Evolutionary conservation across 2,329 filamentous ascomycete species (phyloP).

Genomic region (Rutstroemia sydowiana): DNA sequence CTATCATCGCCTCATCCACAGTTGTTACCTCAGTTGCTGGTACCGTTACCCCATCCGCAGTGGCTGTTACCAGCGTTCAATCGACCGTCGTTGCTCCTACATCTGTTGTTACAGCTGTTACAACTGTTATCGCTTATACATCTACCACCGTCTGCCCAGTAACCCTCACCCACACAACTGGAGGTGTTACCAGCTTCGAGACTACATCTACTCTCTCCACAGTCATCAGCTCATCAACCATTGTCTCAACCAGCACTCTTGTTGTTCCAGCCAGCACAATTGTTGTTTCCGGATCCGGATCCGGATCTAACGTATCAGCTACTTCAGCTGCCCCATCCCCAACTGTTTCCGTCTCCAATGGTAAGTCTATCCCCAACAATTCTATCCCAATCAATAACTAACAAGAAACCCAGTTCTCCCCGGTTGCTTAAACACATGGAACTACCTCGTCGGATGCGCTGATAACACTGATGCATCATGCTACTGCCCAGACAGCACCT

Average conservation of each 20-base stretch:
- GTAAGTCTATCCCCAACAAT: no score
- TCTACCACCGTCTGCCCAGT: constrained; percentile 29
- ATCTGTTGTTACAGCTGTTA: constrained; percentile 23
- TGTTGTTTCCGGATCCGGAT: no score
- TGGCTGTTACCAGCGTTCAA: neutral
- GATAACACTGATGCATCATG: constrained; percentile 77
- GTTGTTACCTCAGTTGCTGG: neutral
- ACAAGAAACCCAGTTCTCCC: constrained; percentile 70
- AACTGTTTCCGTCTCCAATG: no score
- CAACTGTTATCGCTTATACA: constrained; percentile 16
- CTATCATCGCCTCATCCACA: constrained; percentile 30
- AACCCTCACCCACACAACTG: constrained; percentile 18
- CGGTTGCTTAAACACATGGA: constrained; percentile 87
- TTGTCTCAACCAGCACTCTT: constrained; percentile 12
- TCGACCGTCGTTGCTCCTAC: constrained; percentile 3
- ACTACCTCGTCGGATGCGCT: constrained; percentile 64
- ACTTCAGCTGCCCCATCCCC: constrained; percentile 31
- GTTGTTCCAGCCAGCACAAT: constrained; percentile 28
- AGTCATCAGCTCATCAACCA: constrained; percentile 28
- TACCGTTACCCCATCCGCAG: neutral
- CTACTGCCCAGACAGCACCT: constrained; percentile 76
- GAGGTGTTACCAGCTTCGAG: constrained; percentile 18
- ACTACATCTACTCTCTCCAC: constrained; percentile 28
- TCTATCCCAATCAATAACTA: no score
- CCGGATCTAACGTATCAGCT: no score